These are phyloP conservation scores for Kalanchoe fedtschenkoi DNA, from an alignment of 164 flowering plant genomes.

Conservation along the genomic window DNA sequence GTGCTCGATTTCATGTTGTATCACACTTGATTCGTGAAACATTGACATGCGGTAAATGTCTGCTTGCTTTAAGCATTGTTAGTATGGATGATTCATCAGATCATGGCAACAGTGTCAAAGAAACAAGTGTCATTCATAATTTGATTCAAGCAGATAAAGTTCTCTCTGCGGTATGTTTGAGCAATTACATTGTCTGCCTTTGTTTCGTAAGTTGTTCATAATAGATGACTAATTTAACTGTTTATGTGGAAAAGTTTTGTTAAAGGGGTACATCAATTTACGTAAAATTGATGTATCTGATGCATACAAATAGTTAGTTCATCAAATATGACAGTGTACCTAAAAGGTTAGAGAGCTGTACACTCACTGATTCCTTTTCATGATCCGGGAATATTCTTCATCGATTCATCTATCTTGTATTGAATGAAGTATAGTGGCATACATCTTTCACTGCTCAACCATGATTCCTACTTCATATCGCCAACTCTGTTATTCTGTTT, in stretches of 20 bases:
- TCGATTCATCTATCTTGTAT: neutral
- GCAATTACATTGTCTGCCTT: neutral
- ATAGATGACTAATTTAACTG: no score
- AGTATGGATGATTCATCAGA: constrained; percentile 61
- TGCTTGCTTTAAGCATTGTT: constrained; percentile 62
- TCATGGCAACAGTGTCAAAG: constrained; percentile 38
- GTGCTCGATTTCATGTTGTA: constrained; percentile 83
- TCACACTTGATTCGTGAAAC: constrained; percentile 88
- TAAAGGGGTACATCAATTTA: neutral
- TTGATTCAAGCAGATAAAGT: constrained; percentile 84
- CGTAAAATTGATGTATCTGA: neutral
- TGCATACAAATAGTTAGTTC: neutral
- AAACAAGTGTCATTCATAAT: constrained; percentile 48
- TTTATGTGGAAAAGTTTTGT: neutral
- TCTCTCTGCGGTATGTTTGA: constrained; percentile 55
- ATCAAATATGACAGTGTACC: neutral
- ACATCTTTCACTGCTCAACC: neutral
- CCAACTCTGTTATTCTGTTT: neutral
- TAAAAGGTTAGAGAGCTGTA: neutral
- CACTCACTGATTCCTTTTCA: neutral
- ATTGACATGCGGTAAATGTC: constrained; percentile 65
- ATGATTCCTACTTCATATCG: neutral
- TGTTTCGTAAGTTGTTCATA: neutral
- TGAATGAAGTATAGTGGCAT: neutral
- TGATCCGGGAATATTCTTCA: neutral